Conservation (phyloP, 2,329 filamentous ascomycete species). For the Cladosporium oxysporum region DNA sequence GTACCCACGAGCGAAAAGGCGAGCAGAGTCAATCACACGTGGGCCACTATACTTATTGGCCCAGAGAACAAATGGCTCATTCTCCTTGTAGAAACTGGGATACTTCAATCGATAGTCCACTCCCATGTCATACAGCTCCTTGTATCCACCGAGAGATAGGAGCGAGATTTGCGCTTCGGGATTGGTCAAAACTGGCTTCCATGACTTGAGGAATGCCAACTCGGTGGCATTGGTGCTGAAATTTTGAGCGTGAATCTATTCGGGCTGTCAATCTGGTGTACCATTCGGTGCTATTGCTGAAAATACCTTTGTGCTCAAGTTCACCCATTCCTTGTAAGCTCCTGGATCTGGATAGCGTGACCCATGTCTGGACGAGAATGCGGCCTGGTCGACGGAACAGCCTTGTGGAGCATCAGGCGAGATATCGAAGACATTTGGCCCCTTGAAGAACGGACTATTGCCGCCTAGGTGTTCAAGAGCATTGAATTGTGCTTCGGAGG, state of each 20-base stretch:
- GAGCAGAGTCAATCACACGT: conserved; percentile 62
- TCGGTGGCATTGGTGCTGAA: conserved; percentile 55
- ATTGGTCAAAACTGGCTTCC: conserved; percentile 60
- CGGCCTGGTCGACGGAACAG: conserved; percentile 62
- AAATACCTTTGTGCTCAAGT: conserved; percentile 32
- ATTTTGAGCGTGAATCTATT: conserved; percentile 54
- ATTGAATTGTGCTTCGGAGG: conserved; percentile 22
- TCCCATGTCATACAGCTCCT: conserved; percentile 61
- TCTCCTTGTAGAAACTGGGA: conserved; percentile 52
- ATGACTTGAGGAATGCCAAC: conserved; percentile 59
- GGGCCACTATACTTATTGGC: conserved; percentile 59
- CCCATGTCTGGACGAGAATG: conserved; percentile 62
- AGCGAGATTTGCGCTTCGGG: conserved; percentile 59
- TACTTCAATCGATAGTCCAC: conserved; percentile 50
- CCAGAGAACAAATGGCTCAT: conserved; percentile 60
- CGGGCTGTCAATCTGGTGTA: not conserved
- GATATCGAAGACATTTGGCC: conserved; percentile 59
- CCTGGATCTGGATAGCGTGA: conserved; percentile 64
- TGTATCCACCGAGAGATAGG: conserved; percentile 62
- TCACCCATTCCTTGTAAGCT: conserved; percentile 59
- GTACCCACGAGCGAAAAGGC: conserved; percentile 63
- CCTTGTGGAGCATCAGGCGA: conserved; percentile 56
- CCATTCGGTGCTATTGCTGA: not conserved
- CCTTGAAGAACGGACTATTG: conserved; percentile 48
- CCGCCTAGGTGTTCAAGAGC: conserved; percentile 41